These are phyloP conservation scores for Ramaria rubella DNA, from an alignment of 768 basidiomycete genomes.

Conservation along the genomic window DNA sequence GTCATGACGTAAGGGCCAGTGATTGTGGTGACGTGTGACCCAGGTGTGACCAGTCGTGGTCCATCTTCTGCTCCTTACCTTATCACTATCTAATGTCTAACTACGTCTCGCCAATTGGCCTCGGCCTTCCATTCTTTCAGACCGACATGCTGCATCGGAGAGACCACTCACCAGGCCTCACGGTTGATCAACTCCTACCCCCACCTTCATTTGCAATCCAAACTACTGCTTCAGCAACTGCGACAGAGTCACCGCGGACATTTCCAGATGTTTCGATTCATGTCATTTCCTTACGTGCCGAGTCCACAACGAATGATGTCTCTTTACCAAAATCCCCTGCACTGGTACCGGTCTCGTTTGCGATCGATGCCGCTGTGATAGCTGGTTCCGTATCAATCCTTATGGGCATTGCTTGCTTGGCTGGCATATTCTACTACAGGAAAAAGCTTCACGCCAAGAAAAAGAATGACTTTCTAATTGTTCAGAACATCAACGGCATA, in stretches of 20 bases:
- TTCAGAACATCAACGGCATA: background rate
- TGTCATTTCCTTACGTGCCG: background rate
- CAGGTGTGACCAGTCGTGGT: background rate
- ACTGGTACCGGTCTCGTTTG: background rate
- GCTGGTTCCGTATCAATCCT: background rate
- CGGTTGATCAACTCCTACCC: background rate
- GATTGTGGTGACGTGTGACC: no score
- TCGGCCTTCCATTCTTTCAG: background rate
- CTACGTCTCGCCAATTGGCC: background rate
- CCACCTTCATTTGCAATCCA: background rate
- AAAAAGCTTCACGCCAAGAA: background rate
- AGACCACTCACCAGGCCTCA: background rate
- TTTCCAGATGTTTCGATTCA: background rate
- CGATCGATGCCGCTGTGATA: background rate
- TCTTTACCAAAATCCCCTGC: background rate
- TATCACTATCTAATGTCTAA: background rate
- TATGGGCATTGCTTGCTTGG: background rate
- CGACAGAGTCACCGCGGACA: background rate
- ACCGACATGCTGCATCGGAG: background rate
- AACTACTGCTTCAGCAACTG: background rate
- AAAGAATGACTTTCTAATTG: background rate
- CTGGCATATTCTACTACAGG: background rate
- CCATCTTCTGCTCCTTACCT: background rate
- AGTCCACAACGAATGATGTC: background rate
- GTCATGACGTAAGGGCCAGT: no score